Evolutionary conservation across 148 eudicot species (phyloP).

Genomic region (Persicaria maculosa): DNA sequence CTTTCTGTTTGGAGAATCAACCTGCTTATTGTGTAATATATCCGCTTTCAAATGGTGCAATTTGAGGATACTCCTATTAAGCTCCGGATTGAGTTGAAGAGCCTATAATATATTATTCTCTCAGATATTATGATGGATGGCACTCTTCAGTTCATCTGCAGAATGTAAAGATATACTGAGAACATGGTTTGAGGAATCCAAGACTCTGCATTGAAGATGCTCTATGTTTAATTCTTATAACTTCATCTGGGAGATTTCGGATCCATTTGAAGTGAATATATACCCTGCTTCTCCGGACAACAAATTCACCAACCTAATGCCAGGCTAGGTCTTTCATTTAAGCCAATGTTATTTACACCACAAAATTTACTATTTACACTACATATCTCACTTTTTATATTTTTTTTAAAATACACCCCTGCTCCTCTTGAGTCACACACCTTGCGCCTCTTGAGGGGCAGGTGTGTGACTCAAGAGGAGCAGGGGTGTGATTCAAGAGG

Average conservation of each 20-base stretch:
- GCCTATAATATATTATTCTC: slow-evolving; percentile 29
- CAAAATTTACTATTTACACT: too few species aligned
- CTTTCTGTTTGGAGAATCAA: slow-evolving; percentile 32
- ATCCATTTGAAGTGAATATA: slow-evolving; percentile 21
- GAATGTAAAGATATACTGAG: slow-evolving; percentile 18
- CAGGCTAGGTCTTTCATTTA: too few species aligned
- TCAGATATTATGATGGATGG: slow-evolving; percentile 28
- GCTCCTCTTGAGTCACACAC: too few species aligned
- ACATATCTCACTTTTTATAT: too few species aligned
- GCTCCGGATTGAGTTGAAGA: slow-evolving; percentile 34
- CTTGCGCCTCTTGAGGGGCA: too few species aligned
- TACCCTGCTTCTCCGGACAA: slow-evolving; percentile 42
- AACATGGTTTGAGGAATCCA: slow-evolving; percentile 19
- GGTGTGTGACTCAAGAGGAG: too few species aligned
- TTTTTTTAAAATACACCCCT: too few species aligned
- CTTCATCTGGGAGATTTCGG: slow-evolving; percentile 32
- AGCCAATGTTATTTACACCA: too few species aligned
- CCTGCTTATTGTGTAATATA: slow-evolving; percentile 18
- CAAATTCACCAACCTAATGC: slow-evolving; percentile 28
- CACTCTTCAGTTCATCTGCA: slow-evolving; percentile 22
- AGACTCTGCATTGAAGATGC: slow-evolving; percentile 23
- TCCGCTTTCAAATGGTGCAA: slow-evolving; percentile 17
- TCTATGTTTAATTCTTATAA: slow-evolving; percentile 24
- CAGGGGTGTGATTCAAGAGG: too few species aligned
- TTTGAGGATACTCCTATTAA: slow-evolving; percentile 27